phyloP scores from a whole-genome alignment of 2,329 filamentous ascomycete species.

The Aspergillus candidus region DNA sequence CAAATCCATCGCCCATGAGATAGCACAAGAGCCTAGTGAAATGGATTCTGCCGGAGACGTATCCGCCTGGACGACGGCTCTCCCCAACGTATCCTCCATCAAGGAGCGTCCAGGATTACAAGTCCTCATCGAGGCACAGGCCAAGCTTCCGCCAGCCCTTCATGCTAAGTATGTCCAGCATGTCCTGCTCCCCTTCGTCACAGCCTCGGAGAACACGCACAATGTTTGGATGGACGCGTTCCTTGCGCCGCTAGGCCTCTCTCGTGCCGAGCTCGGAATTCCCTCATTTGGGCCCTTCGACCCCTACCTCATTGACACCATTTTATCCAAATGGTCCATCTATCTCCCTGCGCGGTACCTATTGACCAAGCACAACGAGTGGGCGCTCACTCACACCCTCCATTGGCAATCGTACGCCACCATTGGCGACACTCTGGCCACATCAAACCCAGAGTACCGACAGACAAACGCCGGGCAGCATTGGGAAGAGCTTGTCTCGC shows the following conservation, averaged over 20 bases:
- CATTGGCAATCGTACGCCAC: conserved; percentile 5
- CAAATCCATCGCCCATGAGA: no score
- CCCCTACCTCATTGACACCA: neutral
- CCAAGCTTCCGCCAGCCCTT: neutral
- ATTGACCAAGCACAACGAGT: conserved; percentile 3
- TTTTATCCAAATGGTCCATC: conserved; percentile 7
- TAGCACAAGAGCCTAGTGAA: conserved; percentile 8
- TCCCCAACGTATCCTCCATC: conserved; percentile 3
- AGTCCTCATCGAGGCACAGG: conserved; percentile 5
- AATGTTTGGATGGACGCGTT: conserved; percentile 17
- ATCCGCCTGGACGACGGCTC: conserved; percentile 6
- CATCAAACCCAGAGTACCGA: no score
- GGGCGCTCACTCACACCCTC: conserved; percentile 10
- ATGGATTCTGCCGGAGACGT: conserved; percentile 8
- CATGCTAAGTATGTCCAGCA: conserved; percentile 7
- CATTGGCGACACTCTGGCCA: neutral
- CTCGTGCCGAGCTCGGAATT: neutral
- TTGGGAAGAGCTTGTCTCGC: neutral
- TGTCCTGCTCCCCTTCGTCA: conserved; percentile 13
- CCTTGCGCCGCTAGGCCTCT: conserved; percentile 3
- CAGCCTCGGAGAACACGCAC: conserved; percentile 14
- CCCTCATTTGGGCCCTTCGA: conserved; percentile 13
- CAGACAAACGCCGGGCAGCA: conserved; percentile 6
- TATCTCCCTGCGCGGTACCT: conserved; percentile 15
- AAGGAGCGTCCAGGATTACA: conserved; percentile 8